Conservation (phyloP, 306 rosid species). For the Carpinus viminea region DNA sequence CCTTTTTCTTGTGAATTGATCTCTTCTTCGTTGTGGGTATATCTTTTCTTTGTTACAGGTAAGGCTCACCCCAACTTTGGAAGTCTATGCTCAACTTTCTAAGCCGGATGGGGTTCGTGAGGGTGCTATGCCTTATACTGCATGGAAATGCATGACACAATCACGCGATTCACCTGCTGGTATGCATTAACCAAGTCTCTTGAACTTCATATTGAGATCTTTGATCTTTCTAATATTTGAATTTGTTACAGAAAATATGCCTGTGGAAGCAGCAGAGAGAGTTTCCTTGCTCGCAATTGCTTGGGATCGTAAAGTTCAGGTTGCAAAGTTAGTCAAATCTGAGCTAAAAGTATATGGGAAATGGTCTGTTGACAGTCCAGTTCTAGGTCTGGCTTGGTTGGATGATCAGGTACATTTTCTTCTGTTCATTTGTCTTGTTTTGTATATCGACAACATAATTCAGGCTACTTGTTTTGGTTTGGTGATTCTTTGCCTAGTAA, state of each 20-base stretch:
- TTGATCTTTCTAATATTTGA: conserved; percentile 31
- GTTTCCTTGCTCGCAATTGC: conserved; percentile 95
- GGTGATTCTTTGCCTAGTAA: conserved; percentile 12
- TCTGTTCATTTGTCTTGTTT: conserved; percentile 18
- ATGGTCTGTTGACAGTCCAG: conserved; percentile 92
- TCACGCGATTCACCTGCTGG: conserved; percentile 45
- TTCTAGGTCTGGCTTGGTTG: conserved; percentile 91
- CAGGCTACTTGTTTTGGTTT: conserved; percentile 15
- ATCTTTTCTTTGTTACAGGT: conserved; percentile 53
- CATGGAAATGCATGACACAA: conserved; percentile 82
- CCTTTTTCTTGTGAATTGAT: conserved; percentile 37
- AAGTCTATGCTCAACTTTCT: conserved; percentile 71
- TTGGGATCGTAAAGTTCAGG: conserved; percentile 93
- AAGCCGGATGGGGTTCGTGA: conserved; percentile 92
- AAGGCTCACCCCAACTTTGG: conserved; percentile 70
- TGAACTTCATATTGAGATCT: conserved; percentile 23
- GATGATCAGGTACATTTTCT: conserved; percentile 72
- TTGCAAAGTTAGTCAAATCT: conserved; percentile 83
- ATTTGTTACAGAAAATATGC: conserved; percentile 52
- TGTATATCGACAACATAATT: conserved; percentile 9
- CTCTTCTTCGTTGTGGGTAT: conserved; percentile 24
- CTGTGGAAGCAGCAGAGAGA: conserved; percentile 64
- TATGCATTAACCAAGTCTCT: conserved; percentile 39
- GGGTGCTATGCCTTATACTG: conserved; percentile 97
- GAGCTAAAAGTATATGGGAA: conserved; percentile 76